Evolutionary conservation across 371 early-diverging fungal species (phyloP), one percentile per base, ranked within the genome.

Genomic region (Cokeromyces recurvatus): DNA sequence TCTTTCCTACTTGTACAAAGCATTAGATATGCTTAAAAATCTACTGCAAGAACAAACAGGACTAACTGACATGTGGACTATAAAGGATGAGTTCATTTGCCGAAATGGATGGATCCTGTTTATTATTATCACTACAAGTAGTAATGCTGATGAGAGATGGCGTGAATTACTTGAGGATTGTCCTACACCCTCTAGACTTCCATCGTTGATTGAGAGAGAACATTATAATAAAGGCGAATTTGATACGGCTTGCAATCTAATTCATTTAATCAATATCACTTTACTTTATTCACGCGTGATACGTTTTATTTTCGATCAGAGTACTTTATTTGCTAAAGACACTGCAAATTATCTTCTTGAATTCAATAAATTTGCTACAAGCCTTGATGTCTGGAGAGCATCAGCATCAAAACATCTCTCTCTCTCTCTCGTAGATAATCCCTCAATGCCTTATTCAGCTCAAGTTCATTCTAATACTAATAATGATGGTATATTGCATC

Each of bases 101-200:
- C 38, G 61, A 11, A 42, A 52, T 23, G n/a, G 21, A 16, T 61
- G 61, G 61, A 34, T 61, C 4, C n/a, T 52, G 11, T 55, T 39
- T 17, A 45, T 55, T 23, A 61, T 45, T 21, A 15, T 61, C 0
- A 12, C 46, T 10, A 35, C 55, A 10, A 37, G 53, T 2, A 61
- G 47, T 40, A 39, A 38, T 12, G 46, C 61, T 2, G 61, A 61
- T 34, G 15, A 39, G 19, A 35, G 61, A 5, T 45, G 34, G 32
- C 49, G 21, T 32, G 35, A 25, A 11, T 23, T 54, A 19, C 9
- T 50, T 15, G 16, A 48, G 5, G 37, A 32, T 19, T 50, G 47
- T 17, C 6, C 4, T 2, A 22, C 29, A 8, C 51, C 51, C 6
- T 17, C n/a, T 4, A 27, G 19, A 17, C 12, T 50, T 8, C 59